Percentiles rank a stretch among this genome's conserved stretches.
These are phyloP conservation scores for rapeseed (Brassica napus) DNA, from an alignment of 345 rosid genomes.

Conservation along the genomic window Da-Ae NC_063435.1:24076001-24076500, in stretches of 20 bases:
- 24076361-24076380: background rate
- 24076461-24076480: too few species aligned
- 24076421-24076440: too few species aligned
- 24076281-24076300: background rate
- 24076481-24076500: too few species aligned
- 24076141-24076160: slow-evolving; percentile 36
- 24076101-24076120: background rate
- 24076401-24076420: too few species aligned
- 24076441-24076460: too few species aligned
- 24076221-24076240: background rate
- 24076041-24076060: slow-evolving; percentile 3
- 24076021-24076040: background rate
- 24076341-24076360: background rate
- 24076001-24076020: background rate
- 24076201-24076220: slow-evolving; percentile 36
- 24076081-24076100: background rate
- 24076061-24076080: background rate
- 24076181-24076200: slow-evolving; percentile 4
- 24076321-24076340: too few species aligned
- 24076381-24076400: too few species aligned
- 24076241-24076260: background rate
- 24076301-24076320: background rate
- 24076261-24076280: background rate
- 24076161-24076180: background rate
- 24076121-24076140: slow-evolving; percentile 1